Conservation (phyloP, 164 flowering plant genomes). For the Santalum album region DNA sequence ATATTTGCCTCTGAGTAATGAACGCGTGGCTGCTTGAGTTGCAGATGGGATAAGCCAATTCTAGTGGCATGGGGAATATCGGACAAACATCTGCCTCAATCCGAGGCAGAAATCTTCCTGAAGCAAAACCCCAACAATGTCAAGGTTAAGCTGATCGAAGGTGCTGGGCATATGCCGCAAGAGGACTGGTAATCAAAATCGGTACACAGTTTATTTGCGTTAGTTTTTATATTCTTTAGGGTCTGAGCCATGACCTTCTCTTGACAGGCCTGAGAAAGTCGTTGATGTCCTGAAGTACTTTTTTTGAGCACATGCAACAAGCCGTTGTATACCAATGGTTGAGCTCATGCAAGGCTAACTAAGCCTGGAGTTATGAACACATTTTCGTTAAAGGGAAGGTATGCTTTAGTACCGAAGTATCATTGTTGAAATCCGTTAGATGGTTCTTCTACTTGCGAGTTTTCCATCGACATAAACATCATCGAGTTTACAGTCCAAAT, state of each 20-base stretch:
- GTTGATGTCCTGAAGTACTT: constrained; percentile 61
- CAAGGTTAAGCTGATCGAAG: constrained; percentile 70
- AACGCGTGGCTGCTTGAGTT: background rate
- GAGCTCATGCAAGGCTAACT: background rate
- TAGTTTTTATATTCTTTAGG: background rate
- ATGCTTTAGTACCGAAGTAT: too few species aligned
- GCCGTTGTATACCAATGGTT: too few species aligned
- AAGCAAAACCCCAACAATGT: constrained; percentile 53
- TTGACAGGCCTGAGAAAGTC: constrained; percentile 95
- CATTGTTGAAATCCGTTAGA: too few species aligned
- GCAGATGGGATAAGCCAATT: constrained; percentile 82
- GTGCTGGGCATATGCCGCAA: constrained; percentile 99
- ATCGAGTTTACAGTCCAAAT: too few species aligned
- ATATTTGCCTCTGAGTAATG: too few species aligned
- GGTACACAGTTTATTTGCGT: background rate
- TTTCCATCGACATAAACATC: too few species aligned
- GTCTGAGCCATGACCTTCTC: background rate
- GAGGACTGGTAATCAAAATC: constrained; percentile 75
- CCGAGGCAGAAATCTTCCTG: constrained; percentile 78
- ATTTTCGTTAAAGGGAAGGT: background rate
- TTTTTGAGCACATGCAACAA: constrained; percentile 17
- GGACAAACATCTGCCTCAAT: constrained; percentile 81
- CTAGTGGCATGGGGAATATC: constrained; percentile 83
- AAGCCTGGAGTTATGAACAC: background rate
- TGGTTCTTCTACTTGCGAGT: too few species aligned